phyloP scores from a whole-genome alignment of 768 basidiomycete species.

The Suillus subaureus region DNA sequence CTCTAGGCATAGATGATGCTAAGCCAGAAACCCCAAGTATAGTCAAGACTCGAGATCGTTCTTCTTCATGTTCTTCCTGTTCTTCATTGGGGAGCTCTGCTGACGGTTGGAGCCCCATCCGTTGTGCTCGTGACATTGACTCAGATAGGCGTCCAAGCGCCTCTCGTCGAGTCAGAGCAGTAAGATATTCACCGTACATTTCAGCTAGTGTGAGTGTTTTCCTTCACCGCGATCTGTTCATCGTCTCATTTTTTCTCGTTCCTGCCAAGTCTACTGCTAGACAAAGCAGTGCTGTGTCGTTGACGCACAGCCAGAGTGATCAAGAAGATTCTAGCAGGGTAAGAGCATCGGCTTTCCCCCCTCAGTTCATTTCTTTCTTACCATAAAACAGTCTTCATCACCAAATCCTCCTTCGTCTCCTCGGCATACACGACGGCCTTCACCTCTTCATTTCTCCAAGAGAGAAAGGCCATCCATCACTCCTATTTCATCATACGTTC shows the following conservation, averaged over 20 bases:
- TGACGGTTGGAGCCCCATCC: conserved; percentile 32
- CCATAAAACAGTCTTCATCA: conserved; percentile 32
- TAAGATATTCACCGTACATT: conserved; percentile 33
- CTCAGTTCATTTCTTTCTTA: conserved; percentile 26
- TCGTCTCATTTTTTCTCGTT: not conserved
- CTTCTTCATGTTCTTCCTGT: conserved; percentile 49
- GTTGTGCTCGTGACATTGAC: conserved; percentile 36
- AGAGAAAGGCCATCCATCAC: conserved; percentile 65
- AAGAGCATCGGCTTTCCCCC: conserved; percentile 33
- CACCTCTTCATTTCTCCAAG: conserved; percentile 47
- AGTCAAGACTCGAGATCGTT: conserved; percentile 31
- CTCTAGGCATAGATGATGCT: conserved; percentile 66
- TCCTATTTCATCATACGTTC: conserved; percentile 80
- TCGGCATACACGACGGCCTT: conserved; percentile 41
- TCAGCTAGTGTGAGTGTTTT: conserved; percentile 28
- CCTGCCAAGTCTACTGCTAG: conserved; percentile 36
- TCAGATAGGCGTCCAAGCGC: conserved; percentile 29
- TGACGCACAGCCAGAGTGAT: conserved; percentile 24
- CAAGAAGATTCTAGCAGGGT: conserved; percentile 30
- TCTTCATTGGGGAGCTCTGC: conserved; percentile 43
- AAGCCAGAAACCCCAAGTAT: conserved; percentile 34
- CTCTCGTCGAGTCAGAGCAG: conserved; percentile 26
- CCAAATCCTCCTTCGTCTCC: conserved; percentile 44
- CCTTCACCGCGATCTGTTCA: not conserved
- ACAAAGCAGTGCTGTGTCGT: conserved; percentile 50